These are phyloP conservation scores for Volvariella surrecta DNA, from an alignment of 1,284 basidiomycete species.

Conservation along the genomic window DNA sequence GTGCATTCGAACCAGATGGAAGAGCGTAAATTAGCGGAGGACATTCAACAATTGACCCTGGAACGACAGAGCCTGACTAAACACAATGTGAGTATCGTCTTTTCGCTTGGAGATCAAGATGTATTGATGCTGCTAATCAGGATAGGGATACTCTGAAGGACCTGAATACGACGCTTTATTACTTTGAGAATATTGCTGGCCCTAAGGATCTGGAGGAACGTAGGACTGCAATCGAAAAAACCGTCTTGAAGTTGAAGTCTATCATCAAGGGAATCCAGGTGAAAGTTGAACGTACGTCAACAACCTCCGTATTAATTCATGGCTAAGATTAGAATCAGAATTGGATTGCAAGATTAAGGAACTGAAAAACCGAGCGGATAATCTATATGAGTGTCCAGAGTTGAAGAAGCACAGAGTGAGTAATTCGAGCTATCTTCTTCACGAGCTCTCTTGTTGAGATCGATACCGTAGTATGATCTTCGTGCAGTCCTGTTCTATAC, in stretches of 20 bases:
- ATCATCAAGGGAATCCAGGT: conserved; percentile 43
- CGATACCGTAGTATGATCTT: conserved; percentile 56
- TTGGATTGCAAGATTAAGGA: conserved; percentile 40
- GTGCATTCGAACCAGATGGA: conserved; percentile 36
- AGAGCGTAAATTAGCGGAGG: conserved; percentile 37
- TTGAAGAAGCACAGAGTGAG: conserved; percentile 50
- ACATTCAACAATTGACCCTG: conserved; percentile 35
- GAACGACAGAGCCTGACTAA: conserved; percentile 39
- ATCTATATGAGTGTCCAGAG: conserved; percentile 51
- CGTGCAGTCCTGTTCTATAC: conserved; percentile 68
- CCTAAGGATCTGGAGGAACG: conserved; percentile 38
- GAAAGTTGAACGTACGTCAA: conserved; percentile 40
- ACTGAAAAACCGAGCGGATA: conserved; percentile 33
- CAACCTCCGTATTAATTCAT: not conserved
- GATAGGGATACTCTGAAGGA: conserved; percentile 52
- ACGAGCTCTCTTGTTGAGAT: not conserved
- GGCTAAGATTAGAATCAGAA: conserved; percentile 25
- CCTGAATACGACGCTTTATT: conserved; percentile 50
- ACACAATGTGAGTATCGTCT: conserved; percentile 39
- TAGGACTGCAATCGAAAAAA: conserved; percentile 30
- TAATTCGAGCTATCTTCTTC: too few species aligned
- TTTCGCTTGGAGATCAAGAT: conserved; percentile 2
- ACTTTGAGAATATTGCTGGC: conserved; percentile 59
- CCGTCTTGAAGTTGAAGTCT: conserved; percentile 38
- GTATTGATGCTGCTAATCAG: too few species aligned